Evolutionary conservation across 208 protist genomes (phyloP), one percentile per base, ranked within the genome.

Genomic region (Leishmania gerbilli): DNA sequence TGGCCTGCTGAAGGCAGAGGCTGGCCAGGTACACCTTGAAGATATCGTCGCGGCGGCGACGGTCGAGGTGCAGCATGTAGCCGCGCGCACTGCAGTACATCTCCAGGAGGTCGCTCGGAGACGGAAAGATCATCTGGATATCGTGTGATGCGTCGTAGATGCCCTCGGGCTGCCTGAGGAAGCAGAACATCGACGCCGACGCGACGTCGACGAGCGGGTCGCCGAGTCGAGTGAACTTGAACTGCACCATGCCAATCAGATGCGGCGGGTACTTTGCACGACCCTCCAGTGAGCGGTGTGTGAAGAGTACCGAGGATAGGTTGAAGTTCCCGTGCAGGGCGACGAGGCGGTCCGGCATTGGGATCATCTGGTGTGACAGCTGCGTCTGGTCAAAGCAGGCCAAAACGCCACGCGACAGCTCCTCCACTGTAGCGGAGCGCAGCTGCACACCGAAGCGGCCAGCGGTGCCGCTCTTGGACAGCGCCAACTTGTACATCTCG

Each of bases 131-230:
- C 34, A 78, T 81, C 75, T 91, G 83, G 31, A 92, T 82, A 15
- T 90, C 80, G 34, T 74, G 68, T 27, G 87, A 78, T 56, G 89
- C 69, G 8, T 82, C 91, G 75, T 84, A 93, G 76, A 93, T 88
- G 65, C 92, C 92, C 31, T 89, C 71, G 7, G 92, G 92, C 45
- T 86, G 68, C 17, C 76, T 80, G 27, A 93, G 67, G 60, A 87
- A 90, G 81, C 77, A 71, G 60, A 92, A 87, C 45, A 96, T 79
- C 19, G 90, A 86, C 1, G 92, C 79, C 47, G 83, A 90, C 17
- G 92, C 92, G 17, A 96, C 88, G 71, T 96, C 92, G 11, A 92
- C 74, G 45, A 96, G 82, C 0, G 92, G 92, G 82, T 96, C 92
- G 24, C 87, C 92, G 34, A 92, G 74, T 24, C 71, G 81, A 21